Base-by-base conservation (phyloP, 352 stramenopile species). In the Pythium utonaiense region DNA sequence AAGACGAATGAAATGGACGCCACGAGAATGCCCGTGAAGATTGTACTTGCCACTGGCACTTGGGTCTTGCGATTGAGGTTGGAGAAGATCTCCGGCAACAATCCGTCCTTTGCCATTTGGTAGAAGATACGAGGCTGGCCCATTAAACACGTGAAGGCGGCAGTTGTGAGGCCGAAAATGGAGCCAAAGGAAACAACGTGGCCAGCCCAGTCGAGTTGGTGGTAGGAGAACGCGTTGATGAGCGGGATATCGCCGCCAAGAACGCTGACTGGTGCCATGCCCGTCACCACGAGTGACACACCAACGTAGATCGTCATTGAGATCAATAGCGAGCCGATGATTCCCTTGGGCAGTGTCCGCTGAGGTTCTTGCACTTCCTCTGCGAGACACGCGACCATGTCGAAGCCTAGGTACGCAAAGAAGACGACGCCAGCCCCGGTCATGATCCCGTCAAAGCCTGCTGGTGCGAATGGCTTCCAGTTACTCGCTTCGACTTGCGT, bases 81-180 rank as follows among this genome's bases (percentile, higher is more conserved):
- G 1, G 78, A 68, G 54, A 95, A 90, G 25, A 88, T 16, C 41
- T 75, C 64, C 3, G 83, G 83, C 21, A 94, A 51, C 44, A 94
- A 65, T 10, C 82, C 86, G 66, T 96, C 86, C 54, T 93, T 93
- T 17, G 86, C 79, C 86, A 96, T 96, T 54, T 93, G 83, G 70
- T 96, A 96, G 57, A 96, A 97, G 63, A 97, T 97, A 4, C 91
- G 76, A 10, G 91, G 91, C 63, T 97, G 88, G 6, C 91, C 91
- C 87, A 98, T 96, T 6, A 97, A 68, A 31, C 86, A 97, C 34
- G 90, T 96, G 70, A 98, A 97, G 7, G 87, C 88, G 0, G 86
- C 83, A 5, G 88, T 96, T 7, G 88, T 96, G 55, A 98, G 84
- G 2, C 89, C 89, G 64, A 97, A 96, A 58, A 97, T 93, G n/a